Base-by-base conservation (phyloP, 768 basidiomycete species). In the Cystofilobasidium bisporidii region DNA sequence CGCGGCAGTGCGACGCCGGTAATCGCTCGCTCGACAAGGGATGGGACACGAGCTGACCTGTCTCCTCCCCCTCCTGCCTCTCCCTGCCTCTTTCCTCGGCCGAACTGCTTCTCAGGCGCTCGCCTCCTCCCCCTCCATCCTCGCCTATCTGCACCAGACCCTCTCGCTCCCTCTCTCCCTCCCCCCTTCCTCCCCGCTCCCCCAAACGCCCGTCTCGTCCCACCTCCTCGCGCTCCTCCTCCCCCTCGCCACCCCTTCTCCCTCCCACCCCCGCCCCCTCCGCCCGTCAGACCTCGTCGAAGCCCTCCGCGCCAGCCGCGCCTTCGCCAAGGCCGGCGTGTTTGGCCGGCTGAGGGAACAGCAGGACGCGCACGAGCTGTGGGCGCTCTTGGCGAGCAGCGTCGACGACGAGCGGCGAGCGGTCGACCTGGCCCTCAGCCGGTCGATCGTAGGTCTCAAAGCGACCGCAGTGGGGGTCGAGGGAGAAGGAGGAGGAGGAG, bases 311-410 rank as follows among this genome's bases (percentile, higher is more conserved):
- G 26, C 45, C 17, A n/a, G 33, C 11, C 30, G n/a, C 5, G 63
- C 45, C n/a, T 45, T 65, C 45, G 41, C 38, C 32, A 26, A 41
- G n/a, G 47, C 60, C 17, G 67, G 67, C 32, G 53, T 69, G 50
- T 69, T 69, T 33, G 60, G 53, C 20, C 53, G 67, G 10, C 57
- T 65, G 47, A 38, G 68, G 14, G 68, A 69, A 14, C 63, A 69
- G 38, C 68, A 69, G 40, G 68, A 69, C 30, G 68, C 68, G 1
- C 68, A 69, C 20, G 68, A 69, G 41, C 58, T 69, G 18, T 69
- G 62, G 63, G 57, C 58, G 26, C 24, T 69, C 26, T 48, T 69
- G 11, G 36, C 58, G 33, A 43, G 38, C 20, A 57, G 48, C 12
- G 58, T 69, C 15, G 63, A 64, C 38, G 68, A 69, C 32, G 68